A percentile compares a stretch with the other conserved stretches of the same genome.
Conservation (phyloP, 179 eudicot species). For the Spergularia azorica region DNA sequence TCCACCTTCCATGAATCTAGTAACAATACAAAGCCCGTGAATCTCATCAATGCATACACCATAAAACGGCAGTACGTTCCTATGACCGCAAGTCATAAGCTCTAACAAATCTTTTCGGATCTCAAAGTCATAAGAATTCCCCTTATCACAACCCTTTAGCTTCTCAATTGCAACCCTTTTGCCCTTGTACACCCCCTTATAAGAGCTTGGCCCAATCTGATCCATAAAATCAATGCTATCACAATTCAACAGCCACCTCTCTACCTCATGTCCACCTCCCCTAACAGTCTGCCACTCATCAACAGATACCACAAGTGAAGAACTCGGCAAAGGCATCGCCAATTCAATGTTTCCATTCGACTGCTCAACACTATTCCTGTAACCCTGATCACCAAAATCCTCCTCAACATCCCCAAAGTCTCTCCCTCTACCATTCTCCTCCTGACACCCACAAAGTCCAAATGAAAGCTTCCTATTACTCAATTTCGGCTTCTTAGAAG, state of each 20-base stretch:
- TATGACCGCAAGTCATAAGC: constrained; percentile 95
- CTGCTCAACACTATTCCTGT: constrained; percentile 58
- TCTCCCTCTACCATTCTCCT: constrained; percentile 55
- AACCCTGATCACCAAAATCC: constrained; percentile 48
- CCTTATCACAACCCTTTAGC: constrained; percentile 91
- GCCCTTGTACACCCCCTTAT: constrained; percentile 77
- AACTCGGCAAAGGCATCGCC: constrained; percentile 60
- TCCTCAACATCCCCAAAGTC: constrained; percentile 69
- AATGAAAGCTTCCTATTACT: constrained; percentile 81
- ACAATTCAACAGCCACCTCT: constrained; percentile 62
- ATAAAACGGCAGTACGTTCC: constrained; percentile 69
- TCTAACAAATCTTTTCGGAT: constrained; percentile 71
- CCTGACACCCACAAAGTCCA: constrained; percentile 96
- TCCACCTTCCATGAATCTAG: constrained; percentile 90
- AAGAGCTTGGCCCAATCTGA: constrained; percentile 61
- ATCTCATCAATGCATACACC: constrained; percentile 79
- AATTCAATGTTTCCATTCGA: constrained; percentile 43
- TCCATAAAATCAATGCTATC: constrained; percentile 70
- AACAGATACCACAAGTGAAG: constrained; percentile 64
- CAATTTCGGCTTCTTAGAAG: constrained; percentile 64
- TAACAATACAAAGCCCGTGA: constrained; percentile 84
- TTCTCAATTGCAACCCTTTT: constrained; percentile 75
- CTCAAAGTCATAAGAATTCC: constrained; percentile 76
- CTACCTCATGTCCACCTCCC: constrained; percentile 66
- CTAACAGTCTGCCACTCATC: constrained; percentile 95